Evolutionary conservation across 495 filamentous ascomycete species (phyloP).

Genomic region (Trichoderma gamsii): DNA sequence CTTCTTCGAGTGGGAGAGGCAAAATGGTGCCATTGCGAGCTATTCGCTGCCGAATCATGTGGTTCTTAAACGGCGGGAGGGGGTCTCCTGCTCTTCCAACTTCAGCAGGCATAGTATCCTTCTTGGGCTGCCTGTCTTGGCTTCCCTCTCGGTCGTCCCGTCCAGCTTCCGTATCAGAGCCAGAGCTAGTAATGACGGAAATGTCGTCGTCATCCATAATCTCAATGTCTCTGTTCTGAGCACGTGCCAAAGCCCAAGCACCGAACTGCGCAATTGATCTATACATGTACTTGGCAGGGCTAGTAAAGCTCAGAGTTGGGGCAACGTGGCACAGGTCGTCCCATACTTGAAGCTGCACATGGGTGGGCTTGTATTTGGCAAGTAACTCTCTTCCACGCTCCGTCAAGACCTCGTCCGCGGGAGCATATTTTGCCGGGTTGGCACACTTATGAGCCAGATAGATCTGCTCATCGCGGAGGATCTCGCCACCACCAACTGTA

Average conservation of each 20-base stretch:
- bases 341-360: conserved; percentile 96
- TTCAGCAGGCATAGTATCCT: conserved; percentile 28
- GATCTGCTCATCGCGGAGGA: conserved; percentile 87
- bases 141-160: conserved; percentile 17
- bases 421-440: conserved; percentile 66
- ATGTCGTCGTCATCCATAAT: conserved; percentile 73
- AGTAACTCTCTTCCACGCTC: conserved; percentile 57
- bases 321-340: conserved; percentile 90
- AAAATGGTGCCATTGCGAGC: conserved; percentile 67
- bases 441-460: conserved; percentile 93
- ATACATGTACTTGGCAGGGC: conserved; percentile 94
- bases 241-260: conserved; percentile 78
- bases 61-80: conserved; percentile 65
- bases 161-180: conserved; percentile 42
- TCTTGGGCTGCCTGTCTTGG: conserved; percentile 18
- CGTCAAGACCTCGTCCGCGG: conserved; percentile 56
- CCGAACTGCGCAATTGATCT: conserved; percentile 85
- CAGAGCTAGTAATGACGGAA: conserved; percentile 61
- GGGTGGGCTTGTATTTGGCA: conserved; percentile 66
- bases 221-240: conserved; percentile 71
- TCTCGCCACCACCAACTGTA: conserved; percentile 78
- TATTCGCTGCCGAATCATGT: conserved; percentile 88
- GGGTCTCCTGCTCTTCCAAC: conserved; percentile 80
- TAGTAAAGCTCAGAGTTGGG: conserved; percentile 82
- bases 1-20: conserved; percentile 53